These are phyloP conservation scores for Nepenthes mirabilis DNA, from an alignment of 148 eudicot genomes.

Conservation along the genomic window DNA sequence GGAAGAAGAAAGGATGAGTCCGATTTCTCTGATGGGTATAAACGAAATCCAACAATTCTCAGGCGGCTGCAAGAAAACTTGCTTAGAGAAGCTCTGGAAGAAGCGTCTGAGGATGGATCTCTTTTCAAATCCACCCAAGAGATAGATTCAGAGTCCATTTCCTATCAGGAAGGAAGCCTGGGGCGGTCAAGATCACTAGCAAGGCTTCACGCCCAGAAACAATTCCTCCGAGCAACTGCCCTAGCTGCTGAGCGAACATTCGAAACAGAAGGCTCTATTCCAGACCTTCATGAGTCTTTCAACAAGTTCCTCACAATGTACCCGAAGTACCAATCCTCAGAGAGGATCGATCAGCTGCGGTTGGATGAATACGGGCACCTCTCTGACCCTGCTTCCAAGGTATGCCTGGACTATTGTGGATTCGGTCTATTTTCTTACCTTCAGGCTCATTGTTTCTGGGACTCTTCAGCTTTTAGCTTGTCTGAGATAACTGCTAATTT, in stretches of 20 bases:
- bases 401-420: slow-evolving; percentile 93
- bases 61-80: slow-evolving; percentile 64
- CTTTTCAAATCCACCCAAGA: slow-evolving; percentile 61
- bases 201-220: slow-evolving; percentile 61
- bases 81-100: slow-evolving; percentile 93
- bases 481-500: slow-evolving; percentile 93
- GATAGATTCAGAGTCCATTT: slow-evolving; percentile 34
- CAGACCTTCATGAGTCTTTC: slow-evolving; percentile 55
- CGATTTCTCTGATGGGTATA: slow-evolving; percentile 31
- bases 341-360: slow-evolving; percentile 84
- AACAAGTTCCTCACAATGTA: slow-evolving; percentile 81
- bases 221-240: slow-evolving; percentile 84
- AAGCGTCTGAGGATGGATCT: slow-evolving; percentile 95
- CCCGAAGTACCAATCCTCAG: slow-evolving; percentile 76
- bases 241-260: slow-evolving; percentile 75
- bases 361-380: slow-evolving; percentile 71
- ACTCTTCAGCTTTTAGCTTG: slow-evolving; percentile 74
- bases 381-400: slow-evolving; percentile 54
- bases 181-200: slow-evolving; percentile 83
- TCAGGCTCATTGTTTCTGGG: slow-evolving; percentile 81
- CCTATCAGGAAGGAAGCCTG: slow-evolving; percentile 51
- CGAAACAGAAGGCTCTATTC: slow-evolving; percentile 57
- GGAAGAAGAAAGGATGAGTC: slow-evolving; percentile 66
- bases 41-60: slow-evolving; percentile 44
- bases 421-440: slow-evolving; percentile 91